Conservation (phyloP, 2,329 filamentous ascomycete genomes). For the Alternaria alternata region DNA sequence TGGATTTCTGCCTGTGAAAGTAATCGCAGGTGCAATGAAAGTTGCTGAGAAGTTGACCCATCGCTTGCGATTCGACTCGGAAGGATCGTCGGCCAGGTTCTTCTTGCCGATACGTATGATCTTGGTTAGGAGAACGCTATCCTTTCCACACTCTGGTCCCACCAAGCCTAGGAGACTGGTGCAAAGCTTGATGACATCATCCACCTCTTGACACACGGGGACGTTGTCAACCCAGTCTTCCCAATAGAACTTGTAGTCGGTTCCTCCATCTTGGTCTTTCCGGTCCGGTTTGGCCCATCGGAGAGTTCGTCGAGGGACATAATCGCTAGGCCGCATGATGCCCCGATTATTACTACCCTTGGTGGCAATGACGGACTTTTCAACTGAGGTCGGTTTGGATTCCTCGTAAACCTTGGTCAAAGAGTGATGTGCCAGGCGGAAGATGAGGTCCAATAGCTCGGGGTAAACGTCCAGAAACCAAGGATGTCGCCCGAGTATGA, state of each 20-base stretch:
- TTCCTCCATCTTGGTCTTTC: conserved; percentile 75
- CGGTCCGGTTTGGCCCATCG: conserved; percentile 87
- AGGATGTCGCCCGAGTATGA: conserved; percentile 88
- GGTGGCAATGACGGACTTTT: conserved; percentile 50
- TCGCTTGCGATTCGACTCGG: conserved; percentile 73
- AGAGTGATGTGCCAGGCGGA: conserved; percentile 84
- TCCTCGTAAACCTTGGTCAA: conserved; percentile 76
- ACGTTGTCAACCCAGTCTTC: conserved; percentile 96
- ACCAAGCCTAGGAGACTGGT: conserved; percentile 84
- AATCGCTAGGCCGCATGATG: conserved; percentile 68
- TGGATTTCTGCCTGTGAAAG: conserved; percentile 84
- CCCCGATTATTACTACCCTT: conserved; percentile 59
- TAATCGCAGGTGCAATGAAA: conserved; percentile 86
- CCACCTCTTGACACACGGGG: conserved; percentile 86
- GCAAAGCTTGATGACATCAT: conserved; percentile 89
- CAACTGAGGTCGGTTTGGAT: conserved; percentile 57
- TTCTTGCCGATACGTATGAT: conserved; percentile 83
- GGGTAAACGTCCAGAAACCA: conserved; percentile 89
- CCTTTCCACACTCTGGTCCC: conserved; percentile 88
- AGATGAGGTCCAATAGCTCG: conserved; percentile 80
- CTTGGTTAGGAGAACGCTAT: conserved; percentile 79
- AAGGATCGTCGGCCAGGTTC: conserved; percentile 75
- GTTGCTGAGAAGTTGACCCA: conserved; percentile 88
- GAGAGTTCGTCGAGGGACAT: conserved; percentile 71
- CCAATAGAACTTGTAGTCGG: conserved; percentile 91